Evolutionary conservation across 495 filamentous ascomycete species (phyloP).

Genomic region (Penicillium herquei): DNA sequence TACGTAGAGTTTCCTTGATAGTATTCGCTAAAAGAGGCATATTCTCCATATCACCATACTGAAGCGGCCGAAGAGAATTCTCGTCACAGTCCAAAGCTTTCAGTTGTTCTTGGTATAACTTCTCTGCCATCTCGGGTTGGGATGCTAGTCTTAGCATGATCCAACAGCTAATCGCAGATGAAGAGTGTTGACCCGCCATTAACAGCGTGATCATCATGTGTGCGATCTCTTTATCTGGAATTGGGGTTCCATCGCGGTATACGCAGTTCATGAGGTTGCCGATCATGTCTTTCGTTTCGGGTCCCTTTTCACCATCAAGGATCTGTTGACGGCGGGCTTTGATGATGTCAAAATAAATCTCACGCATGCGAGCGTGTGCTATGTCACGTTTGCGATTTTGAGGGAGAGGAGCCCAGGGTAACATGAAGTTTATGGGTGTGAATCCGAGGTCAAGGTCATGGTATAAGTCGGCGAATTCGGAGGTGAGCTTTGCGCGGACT

Average conservation of each 20-base stretch:
- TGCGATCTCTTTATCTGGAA: slow-evolving; percentile 79
- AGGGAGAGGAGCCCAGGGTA: slow-evolving; percentile 84
- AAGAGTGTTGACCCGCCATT: slow-evolving; percentile 89
- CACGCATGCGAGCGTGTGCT: slow-evolving; percentile 71
- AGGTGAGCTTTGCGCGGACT: slow-evolving; percentile 67
- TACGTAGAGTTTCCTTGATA: slow-evolving; percentile 76
- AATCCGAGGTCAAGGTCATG: slow-evolving; percentile 87
- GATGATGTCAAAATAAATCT: slow-evolving; percentile 78
- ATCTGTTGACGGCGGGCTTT: slow-evolving; percentile 54
- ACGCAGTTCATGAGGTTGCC: slow-evolving; percentile 75
- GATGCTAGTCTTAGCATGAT: slow-evolving; percentile 77
- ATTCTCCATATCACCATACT: slow-evolving; percentile 65
- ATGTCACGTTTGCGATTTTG: slow-evolving; percentile 76
- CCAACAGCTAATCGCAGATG: slow-evolving; percentile 77
- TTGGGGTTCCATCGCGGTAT: slow-evolving; percentile 69
- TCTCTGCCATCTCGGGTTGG: slow-evolving; percentile 68
- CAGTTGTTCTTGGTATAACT: slow-evolving; percentile 74
- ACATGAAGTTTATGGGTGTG: slow-evolving; percentile 77
- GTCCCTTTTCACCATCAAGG: slow-evolving; percentile 23
- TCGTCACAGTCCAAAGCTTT: slow-evolving; percentile 54
- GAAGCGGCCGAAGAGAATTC: slow-evolving; percentile 52
- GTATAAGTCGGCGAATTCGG: slow-evolving; percentile 66
- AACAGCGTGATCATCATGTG: slow-evolving; percentile 92
- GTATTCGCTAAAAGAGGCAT: slow-evolving; percentile 68
- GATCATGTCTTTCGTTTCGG: slow-evolving; percentile 64